Conservation (phyloP, 2,329 filamentous ascomycete genomes). For the Talaromyces albobiverticillius region DNA sequence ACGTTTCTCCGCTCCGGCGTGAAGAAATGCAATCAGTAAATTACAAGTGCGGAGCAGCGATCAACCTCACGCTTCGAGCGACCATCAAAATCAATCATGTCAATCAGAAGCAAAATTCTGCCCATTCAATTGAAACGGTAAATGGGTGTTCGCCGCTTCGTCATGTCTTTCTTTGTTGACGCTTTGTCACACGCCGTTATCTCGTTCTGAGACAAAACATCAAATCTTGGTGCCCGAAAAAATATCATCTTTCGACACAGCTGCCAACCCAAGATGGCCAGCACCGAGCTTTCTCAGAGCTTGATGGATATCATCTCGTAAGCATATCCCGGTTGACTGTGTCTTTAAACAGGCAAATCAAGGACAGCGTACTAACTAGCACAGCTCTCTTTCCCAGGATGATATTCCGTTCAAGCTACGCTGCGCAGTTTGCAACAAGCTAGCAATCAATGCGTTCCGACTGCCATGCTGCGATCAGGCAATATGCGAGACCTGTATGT, state of each 20-base stretch:
- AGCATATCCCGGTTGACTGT: constrained; percentile 2
- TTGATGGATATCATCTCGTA: constrained; percentile 45
- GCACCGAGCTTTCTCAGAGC: constrained; percentile 37
- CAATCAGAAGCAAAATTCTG: too few species aligned
- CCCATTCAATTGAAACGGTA: background rate
- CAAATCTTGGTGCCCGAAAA: background rate
- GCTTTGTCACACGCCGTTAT: background rate
- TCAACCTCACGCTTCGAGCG: background rate
- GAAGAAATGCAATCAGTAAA: background rate
- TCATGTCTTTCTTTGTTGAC: constrained; percentile 4
- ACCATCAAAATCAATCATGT: background rate
- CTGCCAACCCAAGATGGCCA: constrained; percentile 30
- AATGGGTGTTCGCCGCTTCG: background rate
- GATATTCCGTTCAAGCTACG: constrained; percentile 95
- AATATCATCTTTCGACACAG: background rate
- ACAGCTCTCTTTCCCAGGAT: constrained; percentile 71
- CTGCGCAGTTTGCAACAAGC: constrained; percentile 88
- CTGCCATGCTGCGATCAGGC: constrained; percentile 93
- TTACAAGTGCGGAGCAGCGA: background rate
- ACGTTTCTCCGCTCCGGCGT: background rate
- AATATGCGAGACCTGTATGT: constrained; percentile 85
- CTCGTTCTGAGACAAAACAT: background rate
- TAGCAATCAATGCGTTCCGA: constrained; percentile 86
- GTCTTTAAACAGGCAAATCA: background rate
- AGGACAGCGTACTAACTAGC: background rate